These are phyloP conservation scores for Penicillium decumbens DNA, from an alignment of 2,329 filamentous ascomycete genomes.

Conservation along the genomic window DNA sequence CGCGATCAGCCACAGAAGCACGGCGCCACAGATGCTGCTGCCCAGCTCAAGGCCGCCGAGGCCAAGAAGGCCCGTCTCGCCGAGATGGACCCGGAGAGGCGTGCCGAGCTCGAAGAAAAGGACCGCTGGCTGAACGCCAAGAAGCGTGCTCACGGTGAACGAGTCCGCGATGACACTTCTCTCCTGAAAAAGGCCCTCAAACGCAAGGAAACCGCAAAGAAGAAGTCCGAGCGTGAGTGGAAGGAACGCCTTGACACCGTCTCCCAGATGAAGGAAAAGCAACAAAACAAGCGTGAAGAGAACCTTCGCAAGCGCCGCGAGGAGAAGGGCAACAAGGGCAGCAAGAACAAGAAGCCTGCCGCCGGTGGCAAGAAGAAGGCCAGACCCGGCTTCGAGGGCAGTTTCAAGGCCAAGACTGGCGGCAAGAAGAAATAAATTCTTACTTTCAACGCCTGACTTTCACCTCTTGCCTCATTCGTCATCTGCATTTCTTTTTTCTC, in stretches of 20 bases:
- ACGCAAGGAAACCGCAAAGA: slow-evolving; percentile 83
- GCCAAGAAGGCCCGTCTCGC: slow-evolving; percentile 78
- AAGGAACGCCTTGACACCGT: slow-evolving; percentile 67
- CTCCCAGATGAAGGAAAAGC: slow-evolving; percentile 68
- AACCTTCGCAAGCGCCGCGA: slow-evolving; percentile 71
- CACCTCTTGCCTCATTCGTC: background rate
- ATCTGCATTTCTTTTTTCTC: slow-evolving; percentile 8
- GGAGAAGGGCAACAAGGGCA: slow-evolving; percentile 59
- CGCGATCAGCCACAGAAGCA: slow-evolving; percentile 69
- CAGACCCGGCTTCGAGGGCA: slow-evolving; percentile 66
- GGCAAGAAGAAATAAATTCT: slow-evolving; percentile 40
- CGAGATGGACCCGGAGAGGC: slow-evolving; percentile 71
- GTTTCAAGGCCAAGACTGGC: slow-evolving; percentile 56
- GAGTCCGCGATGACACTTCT: slow-evolving; percentile 78
- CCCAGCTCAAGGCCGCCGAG: slow-evolving; percentile 78
- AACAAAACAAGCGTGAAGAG: slow-evolving; percentile 76
- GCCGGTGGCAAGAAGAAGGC: slow-evolving; percentile 48
- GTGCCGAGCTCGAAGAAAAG: slow-evolving; percentile 84
- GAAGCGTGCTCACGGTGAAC: slow-evolving; percentile 82
- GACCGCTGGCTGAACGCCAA: slow-evolving; percentile 90
- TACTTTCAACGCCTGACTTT: background rate
- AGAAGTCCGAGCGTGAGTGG: slow-evolving; percentile 90
- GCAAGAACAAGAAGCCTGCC: slow-evolving; percentile 42
- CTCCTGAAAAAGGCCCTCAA: slow-evolving; percentile 92
- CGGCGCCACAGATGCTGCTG: slow-evolving; percentile 78